These are phyloP conservation scores for Curvularia hawaiiensis DNA, from an alignment of 2,329 filamentous ascomycete species.

Conservation along the genomic window DNA sequence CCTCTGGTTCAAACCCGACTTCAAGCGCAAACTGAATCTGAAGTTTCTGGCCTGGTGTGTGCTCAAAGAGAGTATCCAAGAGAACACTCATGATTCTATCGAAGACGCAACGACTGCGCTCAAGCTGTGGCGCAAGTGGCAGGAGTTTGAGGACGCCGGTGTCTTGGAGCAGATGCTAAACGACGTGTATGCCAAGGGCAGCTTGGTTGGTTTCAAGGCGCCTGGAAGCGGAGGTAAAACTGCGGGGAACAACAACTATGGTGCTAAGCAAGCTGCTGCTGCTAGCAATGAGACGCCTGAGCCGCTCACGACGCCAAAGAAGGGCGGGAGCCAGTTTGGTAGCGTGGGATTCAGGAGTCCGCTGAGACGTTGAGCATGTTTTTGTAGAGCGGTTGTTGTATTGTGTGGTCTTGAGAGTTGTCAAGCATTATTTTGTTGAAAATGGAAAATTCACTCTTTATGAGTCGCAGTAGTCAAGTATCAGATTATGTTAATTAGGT, in stretches of 20 bases:
- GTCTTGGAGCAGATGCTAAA: slow-evolving; percentile 82
- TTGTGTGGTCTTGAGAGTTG: neutral
- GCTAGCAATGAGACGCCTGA: slow-evolving; percentile 61
- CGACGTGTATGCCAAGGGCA: slow-evolving; percentile 76
- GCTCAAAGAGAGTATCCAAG: slow-evolving; percentile 91
- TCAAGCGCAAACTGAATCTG: slow-evolving; percentile 84
- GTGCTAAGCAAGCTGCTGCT: slow-evolving; percentile 7
- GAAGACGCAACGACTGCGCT: slow-evolving; percentile 93
- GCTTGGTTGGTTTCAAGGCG: slow-evolving; percentile 55
- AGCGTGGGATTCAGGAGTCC: slow-evolving; percentile 46
- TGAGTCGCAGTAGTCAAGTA: neutral
- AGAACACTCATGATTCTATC: slow-evolving; percentile 90
- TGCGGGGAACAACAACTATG: slow-evolving; percentile 3
- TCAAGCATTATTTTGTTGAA: neutral
- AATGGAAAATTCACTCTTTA: neutral
- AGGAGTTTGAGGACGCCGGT: slow-evolving; percentile 86
- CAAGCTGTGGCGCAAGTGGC: slow-evolving; percentile 85
- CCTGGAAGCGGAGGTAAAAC: slow-evolving; percentile 33
- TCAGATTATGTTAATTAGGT: too few species aligned
- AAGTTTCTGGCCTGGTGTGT: slow-evolving; percentile 88
- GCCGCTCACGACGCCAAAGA: slow-evolving; percentile 58
- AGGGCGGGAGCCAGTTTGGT: slow-evolving; percentile 46
- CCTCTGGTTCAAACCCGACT: slow-evolving; percentile 81
- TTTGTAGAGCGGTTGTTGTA: neutral
- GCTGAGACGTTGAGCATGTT: slow-evolving; percentile 23